Conservation (phyloP, 495 filamentous ascomycete species). For the Gamarada debralockiae region DNA sequence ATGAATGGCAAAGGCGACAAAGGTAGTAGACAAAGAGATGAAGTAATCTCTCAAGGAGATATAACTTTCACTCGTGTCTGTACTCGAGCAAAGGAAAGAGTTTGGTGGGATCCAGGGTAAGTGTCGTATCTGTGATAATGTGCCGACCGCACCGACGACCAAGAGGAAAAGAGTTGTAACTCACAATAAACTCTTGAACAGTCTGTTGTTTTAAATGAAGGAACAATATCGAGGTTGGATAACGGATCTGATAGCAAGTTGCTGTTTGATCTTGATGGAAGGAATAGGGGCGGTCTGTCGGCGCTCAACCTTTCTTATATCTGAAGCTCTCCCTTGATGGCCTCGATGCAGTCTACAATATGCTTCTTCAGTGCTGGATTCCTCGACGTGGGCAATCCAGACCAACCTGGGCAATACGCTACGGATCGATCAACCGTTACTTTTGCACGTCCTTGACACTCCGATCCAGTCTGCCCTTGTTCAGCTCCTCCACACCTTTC, state of each 20-base stretch:
- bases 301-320: background rate
- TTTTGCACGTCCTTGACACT: conserved; percentile 22
- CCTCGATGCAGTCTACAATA: conserved; percentile 3
- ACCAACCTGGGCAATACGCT: conserved; percentile 25
- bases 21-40: background rate
- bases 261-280: background rate
- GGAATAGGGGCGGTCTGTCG: no score
- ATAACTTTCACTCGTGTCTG: background rate
- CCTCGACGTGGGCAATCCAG: conserved; percentile 12
- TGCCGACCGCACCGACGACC: no score
- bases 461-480: conserved; percentile 19
- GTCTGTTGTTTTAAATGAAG: background rate
- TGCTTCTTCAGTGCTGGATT: conserved; percentile 1
- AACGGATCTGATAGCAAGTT: background rate
- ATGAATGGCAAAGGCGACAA: background rate
- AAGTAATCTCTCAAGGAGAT: background rate
- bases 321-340: background rate
- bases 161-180: background rate
- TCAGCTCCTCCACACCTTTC: conserved; percentile 22
- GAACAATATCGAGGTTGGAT: no score
- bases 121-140: no score
- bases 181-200: background rate
- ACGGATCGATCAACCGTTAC: conserved; percentile 20
- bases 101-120: no score
- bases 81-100: background rate